Evolutionary conservation across 148 eudicot genomes (phyloP), one percentile per base, ranked within the genome.

Genomic region (Chenopodium album): DNA sequence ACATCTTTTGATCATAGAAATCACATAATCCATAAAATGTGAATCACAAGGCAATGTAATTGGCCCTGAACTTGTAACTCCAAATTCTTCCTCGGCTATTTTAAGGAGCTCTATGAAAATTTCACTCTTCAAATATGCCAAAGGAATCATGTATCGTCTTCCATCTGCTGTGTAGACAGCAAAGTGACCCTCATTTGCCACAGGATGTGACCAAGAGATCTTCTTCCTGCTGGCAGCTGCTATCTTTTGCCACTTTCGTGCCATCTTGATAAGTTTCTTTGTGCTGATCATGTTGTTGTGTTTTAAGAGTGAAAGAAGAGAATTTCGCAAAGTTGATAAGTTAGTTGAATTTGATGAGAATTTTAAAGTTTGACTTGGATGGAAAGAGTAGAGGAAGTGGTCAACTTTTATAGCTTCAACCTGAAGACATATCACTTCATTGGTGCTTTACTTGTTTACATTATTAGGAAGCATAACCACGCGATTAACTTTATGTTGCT

Each of bases 191-290:
- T 82, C 41, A 2, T 80, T 28, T 2, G 78, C 68, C 64, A 63
- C 60, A 37, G 73, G 44, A 26, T 44, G 63, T 7, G 80, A 31
- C 84, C 80, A 77, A 11, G 84, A 69, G 62, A 82, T 28, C 31
- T 62, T 82, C 56, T 67, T 83, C 29, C 81, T 83, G 73, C 65
- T 48, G 13, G 85, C 77, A 22, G 56, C 34, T 2, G 91, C 83
- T 5, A 81, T 31, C 46, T 78, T 85, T 32, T 59, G 84, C 88
- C 89, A 85, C 68, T 83, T 88, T 72, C 82, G 82, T 17, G 86
- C 87, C 87, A 88, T 80, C 46, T 70, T 84, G 19, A 85, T 68
- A 32, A 87, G 89, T 78, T 87, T 87, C 89, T 81, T 89, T 44
- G 85, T 54, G 50, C 85, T 85, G 65, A 89, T 82, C 85, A 87